These are phyloP conservation scores for Pythium oligandrum DNA, from an alignment of 352 stramenopile genomes.

Conservation along the genomic window DNA sequence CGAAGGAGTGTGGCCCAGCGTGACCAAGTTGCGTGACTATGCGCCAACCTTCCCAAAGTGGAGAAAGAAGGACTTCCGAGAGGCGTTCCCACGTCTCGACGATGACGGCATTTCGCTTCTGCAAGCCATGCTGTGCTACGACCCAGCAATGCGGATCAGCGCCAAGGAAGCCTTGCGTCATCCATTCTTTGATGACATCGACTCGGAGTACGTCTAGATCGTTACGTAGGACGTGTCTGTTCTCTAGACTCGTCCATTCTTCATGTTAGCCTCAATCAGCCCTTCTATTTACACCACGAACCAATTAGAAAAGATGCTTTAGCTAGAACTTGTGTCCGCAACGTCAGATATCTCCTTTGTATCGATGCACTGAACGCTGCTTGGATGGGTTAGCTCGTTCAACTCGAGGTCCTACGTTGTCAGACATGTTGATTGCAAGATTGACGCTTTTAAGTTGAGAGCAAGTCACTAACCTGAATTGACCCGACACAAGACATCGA, in stretches of 20 bases:
- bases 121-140: slow-evolving; percentile 75
- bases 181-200: slow-evolving; percentile 81
- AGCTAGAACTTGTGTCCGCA: no score
- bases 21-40: slow-evolving; percentile 96
- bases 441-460: no score
- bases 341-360: no score
- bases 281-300: no score
- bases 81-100: slow-evolving; percentile 62
- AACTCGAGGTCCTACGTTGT: no score
- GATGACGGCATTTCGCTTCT: slow-evolving; percentile 54
- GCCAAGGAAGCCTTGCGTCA: slow-evolving; percentile 80
- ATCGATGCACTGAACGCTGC: no score
- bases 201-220: slow-evolving; percentile 61
- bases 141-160: slow-evolving; percentile 64
- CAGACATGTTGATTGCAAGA: no score
- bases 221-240: no score
- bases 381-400: no score
- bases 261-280: no score
- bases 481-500: slow-evolving; percentile 4
- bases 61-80: slow-evolving; percentile 80
- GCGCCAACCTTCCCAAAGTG: slow-evolving; percentile 94
- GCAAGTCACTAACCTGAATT: slow-evolving; percentile 1
- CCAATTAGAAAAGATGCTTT: no score
- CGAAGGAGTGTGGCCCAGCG: slow-evolving; percentile 94
- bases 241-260: no score